Percentiles rank a stretch among this genome's conserved stretches.
These are phyloP conservation scores for Lasiosphaeriaceae sp. DNA, from an alignment of 495 filamentous ascomycete species.

Conservation along the genomic window DNA sequence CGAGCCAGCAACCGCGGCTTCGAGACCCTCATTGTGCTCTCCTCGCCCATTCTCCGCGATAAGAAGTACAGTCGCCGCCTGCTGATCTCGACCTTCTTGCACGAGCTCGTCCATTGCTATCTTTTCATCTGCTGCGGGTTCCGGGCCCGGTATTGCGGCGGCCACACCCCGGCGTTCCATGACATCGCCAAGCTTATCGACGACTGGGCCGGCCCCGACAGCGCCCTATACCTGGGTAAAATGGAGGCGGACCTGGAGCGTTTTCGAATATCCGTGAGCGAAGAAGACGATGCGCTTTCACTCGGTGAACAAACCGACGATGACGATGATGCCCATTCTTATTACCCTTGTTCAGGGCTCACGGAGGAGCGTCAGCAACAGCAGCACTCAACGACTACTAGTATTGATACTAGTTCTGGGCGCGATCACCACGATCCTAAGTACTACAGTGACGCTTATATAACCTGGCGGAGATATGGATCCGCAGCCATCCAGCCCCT, in stretches of 20 bases:
- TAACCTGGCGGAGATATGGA: no score
- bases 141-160: slow-evolving; percentile 41
- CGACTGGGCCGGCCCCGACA: slow-evolving; percentile 46
- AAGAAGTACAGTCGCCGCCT: slow-evolving; percentile 46
- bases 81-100: slow-evolving; percentile 54
- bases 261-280: slow-evolving; percentile 26
- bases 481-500: background rate
- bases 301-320: background rate
- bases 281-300: background rate
- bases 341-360: slow-evolving; percentile 26
- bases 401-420: no score
- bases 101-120: slow-evolving; percentile 57
- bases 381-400: background rate
- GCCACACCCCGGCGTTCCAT: slow-evolving; percentile 50
- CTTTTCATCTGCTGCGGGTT: slow-evolving; percentile 54
- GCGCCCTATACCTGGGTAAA: slow-evolving; percentile 43
- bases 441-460: no score
- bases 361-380: slow-evolving; percentile 13
- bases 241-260: slow-evolving; percentile 51
- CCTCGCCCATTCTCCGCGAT: slow-evolving; percentile 44
- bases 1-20: slow-evolving; percentile 37
- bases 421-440: no score
- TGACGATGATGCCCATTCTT: slow-evolving; percentile 2
- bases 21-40: slow-evolving; percentile 54
- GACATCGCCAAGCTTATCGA: slow-evolving; percentile 49